phyloP scores from a whole-genome alignment of 1,284 basidiomycete genomes.

The Singerocomus rubriflavus region DNA sequence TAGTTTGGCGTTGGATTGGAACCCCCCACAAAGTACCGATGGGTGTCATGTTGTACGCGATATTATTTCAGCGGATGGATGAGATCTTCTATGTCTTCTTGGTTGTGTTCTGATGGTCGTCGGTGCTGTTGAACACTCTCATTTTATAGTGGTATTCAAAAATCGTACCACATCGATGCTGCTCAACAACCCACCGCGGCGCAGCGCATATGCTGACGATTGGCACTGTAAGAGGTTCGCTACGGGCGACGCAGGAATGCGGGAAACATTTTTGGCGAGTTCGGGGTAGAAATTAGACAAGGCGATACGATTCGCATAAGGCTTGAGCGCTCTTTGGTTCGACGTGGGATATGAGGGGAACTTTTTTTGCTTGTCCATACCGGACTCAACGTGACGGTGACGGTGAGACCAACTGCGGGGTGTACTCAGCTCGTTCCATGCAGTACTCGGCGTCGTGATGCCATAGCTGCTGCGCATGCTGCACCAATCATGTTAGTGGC shows the following conservation, averaged over 20 bases:
- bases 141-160: conserved; percentile 4
- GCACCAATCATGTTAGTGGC: not conserved
- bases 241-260: too few relatives aligned
- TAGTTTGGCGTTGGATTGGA: conserved; percentile 25
- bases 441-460: not conserved
- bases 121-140: not conserved
- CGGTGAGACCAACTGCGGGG: too few relatives aligned
- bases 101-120: not conserved
- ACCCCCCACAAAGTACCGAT: conserved; percentile 25
- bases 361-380: too few relatives aligned
- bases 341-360: too few relatives aligned
- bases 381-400: too few relatives aligned
- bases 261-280: too few relatives aligned
- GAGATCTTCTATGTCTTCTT: not conserved
- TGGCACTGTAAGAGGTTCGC: too few relatives aligned
- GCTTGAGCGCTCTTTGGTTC: too few relatives aligned
- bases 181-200: not conserved
- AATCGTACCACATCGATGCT: not conserved
- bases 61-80: not conserved
- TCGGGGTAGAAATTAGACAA: too few relatives aligned
- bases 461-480: not conserved
- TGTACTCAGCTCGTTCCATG: too few relatives aligned
- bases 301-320: too few relatives aligned
- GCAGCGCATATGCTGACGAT: not conserved
- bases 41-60: conserved; percentile 17